phyloP scores from a whole-genome alignment of 2,329 filamentous ascomycete species.

The Claviceps sp. region DNA sequence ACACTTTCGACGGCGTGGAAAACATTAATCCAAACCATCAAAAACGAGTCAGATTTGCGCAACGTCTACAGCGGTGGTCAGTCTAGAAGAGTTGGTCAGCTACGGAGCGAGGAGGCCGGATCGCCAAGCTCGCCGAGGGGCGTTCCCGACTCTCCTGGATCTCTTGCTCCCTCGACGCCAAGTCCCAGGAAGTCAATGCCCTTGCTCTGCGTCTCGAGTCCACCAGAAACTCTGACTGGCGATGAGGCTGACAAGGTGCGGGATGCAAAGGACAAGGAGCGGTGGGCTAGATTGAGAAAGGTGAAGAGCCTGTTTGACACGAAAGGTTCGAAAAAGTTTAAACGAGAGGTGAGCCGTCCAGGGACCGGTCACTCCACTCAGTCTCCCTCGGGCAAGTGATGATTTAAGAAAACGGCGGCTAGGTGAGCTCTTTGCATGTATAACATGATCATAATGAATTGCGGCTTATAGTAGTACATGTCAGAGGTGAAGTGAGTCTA shows the following conservation, averaged over 20 bases:
- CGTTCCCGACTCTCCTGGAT: constrained; percentile 2
- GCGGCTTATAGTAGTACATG: not conserved
- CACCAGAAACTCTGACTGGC: constrained; percentile 13
- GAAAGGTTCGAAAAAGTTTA: constrained; percentile 44
- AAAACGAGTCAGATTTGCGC: constrained; percentile 44
- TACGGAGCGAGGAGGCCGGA: not conserved
- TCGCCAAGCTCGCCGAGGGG: constrained; percentile 1
- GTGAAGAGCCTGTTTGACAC: constrained; percentile 61
- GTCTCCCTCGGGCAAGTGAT: constrained; percentile 6
- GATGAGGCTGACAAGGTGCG: constrained; percentile 30
- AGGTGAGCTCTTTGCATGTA: not conserved
- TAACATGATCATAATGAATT: not conserved
- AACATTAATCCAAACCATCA: constrained; percentile 37
- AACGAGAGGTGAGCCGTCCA: constrained; percentile 27
- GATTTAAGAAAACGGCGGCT: not conserved
- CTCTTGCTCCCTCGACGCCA: constrained; percentile 9
- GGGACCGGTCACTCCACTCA: constrained; percentile 22
- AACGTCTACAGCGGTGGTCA: constrained; percentile 19
- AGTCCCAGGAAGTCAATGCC: not conserved
- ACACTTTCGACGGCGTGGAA: constrained; percentile 37
- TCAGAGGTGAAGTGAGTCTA: not conserved
- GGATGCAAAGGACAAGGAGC: constrained; percentile 53
- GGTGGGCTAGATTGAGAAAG: constrained; percentile 56
- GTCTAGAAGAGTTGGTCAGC: constrained; percentile 12
- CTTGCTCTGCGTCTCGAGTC: constrained; percentile 4